Percentiles rank a stretch among this genome's conserved stretches.
Conservation (phyloP, 352 stramenopile genomes). For the Aphanomyces stellatus region DNA sequence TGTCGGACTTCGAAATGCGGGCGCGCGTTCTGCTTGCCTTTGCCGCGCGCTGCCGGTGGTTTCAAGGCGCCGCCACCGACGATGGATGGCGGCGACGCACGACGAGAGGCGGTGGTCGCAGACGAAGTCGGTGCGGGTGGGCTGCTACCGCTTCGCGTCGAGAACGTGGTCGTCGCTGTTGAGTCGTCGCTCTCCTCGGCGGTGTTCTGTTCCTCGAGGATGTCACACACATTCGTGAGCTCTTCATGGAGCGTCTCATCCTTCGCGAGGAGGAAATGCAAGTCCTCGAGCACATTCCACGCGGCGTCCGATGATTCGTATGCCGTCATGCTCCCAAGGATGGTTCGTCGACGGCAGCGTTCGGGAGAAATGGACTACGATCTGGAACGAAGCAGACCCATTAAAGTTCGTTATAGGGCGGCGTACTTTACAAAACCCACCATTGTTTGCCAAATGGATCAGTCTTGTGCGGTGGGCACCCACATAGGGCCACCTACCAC, state of each 20-base stretch:
- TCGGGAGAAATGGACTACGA: neutral
- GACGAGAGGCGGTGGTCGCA: no score
- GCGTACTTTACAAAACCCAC: neutral
- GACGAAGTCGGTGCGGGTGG: no score
- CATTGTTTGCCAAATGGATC: no score
- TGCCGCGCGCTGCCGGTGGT: neutral
- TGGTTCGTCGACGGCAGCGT: neutral
- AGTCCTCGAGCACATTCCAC: neutral
- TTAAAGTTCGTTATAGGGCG: neutral
- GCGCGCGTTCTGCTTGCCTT: neutral
- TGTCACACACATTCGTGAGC: neutral
- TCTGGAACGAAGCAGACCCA: neutral
- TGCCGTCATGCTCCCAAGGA: neutral
- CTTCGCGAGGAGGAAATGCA: slow-evolving; percentile 4
- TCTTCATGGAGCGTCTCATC: neutral
- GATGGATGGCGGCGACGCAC: no score
- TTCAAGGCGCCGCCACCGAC: neutral
- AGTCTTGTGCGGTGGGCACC: no score
- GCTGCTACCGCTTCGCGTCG: no score
- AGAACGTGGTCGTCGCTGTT: no score
- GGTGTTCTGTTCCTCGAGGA: neutral
- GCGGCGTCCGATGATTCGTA: neutral
- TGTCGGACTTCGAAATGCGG: neutral
- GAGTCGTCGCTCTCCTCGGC: no score
- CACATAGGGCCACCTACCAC: no score